These are phyloP conservation scores for Xylaria castorea DNA, from an alignment of 495 filamentous ascomycete genomes.

Conservation along the genomic window DNA sequence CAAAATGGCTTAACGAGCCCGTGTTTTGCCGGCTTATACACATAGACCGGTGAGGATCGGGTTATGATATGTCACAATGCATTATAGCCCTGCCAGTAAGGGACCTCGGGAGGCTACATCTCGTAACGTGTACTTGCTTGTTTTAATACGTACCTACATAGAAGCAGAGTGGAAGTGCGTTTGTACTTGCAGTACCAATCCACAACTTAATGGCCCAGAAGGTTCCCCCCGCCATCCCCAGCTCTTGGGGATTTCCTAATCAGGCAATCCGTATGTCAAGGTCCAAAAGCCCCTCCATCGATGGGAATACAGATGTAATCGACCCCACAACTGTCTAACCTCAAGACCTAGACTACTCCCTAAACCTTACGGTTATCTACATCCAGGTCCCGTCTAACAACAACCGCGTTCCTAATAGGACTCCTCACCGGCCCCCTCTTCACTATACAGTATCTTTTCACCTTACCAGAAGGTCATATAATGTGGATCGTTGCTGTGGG, in stretches of 20 bases:
- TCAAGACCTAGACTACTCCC: not conserved
- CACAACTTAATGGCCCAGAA: slow-evolving; percentile 24
- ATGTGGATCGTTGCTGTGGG: slow-evolving; percentile 5
- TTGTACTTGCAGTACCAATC: not conserved
- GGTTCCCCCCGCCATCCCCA: slow-evolving; percentile 17
- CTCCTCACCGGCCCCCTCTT: slow-evolving; percentile 20
- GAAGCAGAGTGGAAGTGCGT: not conserved
- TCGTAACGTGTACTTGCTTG: not conserved
- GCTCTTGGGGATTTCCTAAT: not conserved
- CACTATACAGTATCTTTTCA: not conserved
- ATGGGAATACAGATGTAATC: slow-evolving; percentile 13
- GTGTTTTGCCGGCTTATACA: slow-evolving; percentile 13
- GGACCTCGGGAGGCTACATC: not conserved
- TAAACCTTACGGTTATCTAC: slow-evolving; percentile 1
- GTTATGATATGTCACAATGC: slow-evolving; percentile 2
- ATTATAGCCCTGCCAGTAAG: not conserved
- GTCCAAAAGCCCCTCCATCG: not conserved
- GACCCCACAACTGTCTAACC: not conserved
- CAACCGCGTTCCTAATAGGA: not conserved
- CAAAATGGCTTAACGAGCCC: not conserved
- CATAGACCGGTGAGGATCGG: slow-evolving; percentile 10
- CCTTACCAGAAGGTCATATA: not conserved
- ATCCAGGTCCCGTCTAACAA: slow-evolving; percentile 5
- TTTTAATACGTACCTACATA: not conserved
- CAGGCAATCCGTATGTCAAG: slow-evolving; percentile 17